Conservation (phyloP, 2,329 filamentous ascomycete species). For the Pseudophaeomoniella oleicola region DNA sequence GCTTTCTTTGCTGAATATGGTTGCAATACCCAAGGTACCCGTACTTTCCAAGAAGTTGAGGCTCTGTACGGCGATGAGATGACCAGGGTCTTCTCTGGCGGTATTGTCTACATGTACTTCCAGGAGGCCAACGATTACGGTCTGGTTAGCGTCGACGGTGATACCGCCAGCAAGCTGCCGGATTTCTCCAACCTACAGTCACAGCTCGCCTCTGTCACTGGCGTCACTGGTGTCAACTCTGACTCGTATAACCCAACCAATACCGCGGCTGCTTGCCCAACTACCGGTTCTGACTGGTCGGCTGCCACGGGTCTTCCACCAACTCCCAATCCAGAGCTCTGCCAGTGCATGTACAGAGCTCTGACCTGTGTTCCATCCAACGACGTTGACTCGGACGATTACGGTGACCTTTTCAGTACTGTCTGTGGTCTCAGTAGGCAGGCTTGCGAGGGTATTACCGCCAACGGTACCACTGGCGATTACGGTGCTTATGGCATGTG, state of each 20-base stretch:
- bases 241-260: constrained; percentile 60
- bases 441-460: constrained; percentile 23
- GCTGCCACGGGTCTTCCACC: constrained; percentile 63
- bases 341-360: constrained; percentile 69
- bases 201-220: constrained; percentile 53
- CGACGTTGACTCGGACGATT: constrained; percentile 42
- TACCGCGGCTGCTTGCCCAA: constrained; percentile 58
- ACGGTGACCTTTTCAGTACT: constrained; percentile 51
- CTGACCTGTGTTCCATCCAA: constrained; percentile 55
- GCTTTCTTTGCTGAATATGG: constrained; percentile 99
- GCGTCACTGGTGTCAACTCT: constrained; percentile 47
- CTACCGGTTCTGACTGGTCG: constrained; percentile 49
- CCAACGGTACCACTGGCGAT: constrained; percentile 23
- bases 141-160: constrained; percentile 48
- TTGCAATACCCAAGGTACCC: constrained; percentile 62
- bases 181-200: constrained; percentile 63
- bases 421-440: constrained; percentile 23
- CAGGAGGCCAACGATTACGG: constrained; percentile 83
- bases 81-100: constrained; percentile 79
- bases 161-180: constrained; percentile 48
- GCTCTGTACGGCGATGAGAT: constrained; percentile 70
- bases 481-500: constrained; percentile 35
- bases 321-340: constrained; percentile 62
- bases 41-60: constrained; percentile 72
- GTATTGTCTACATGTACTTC: constrained; percentile 99